Base-by-base conservation (phyloP, 495 filamentous ascomycete genomes). In the Aspergillus indologenus region DNA sequence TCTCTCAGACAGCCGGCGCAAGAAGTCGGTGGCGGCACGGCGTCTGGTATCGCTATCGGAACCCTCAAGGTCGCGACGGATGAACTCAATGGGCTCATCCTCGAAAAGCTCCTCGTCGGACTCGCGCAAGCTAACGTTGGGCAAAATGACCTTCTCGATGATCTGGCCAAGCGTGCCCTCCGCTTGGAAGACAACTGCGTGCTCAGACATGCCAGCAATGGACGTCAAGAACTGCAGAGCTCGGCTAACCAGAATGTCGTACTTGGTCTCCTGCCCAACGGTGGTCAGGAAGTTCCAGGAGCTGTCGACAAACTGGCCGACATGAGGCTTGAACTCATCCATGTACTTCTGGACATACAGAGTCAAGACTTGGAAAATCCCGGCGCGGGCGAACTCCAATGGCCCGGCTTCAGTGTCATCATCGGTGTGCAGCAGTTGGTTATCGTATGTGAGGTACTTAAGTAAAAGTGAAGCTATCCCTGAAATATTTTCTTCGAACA, bases 81-180 rank as follows among this genome's bases (percentile, higher is more conserved):
- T 98, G 72, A 96, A 99, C 69, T 99, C 95, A 68, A 99, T 97
- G 3, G 95, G 95, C 70, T 99, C 95, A 65, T 99, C 95, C 68
- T 98, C 95, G 63, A 98, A 96, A 40, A 96, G 79, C 68, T 99
- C 95, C 59, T 96, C 85, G 58, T 99, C 95, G 2, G 92, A 90
- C 61, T 95, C 91, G 45, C 95, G 84, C 21, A 99, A 80, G 14
- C 85, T 86, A 53, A 98, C 85, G 62, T 97, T 99, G 34, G 95
- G 95, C 54, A 99, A 74, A 47, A 99, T 86, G 23, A 97, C 95
- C 75, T 95, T 95, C 71, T 97, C 90, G 34, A 96, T 87, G 22
- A 99, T 88, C 65, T 96, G 87, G 22, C 81, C 78, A 54, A 97
- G 73, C 2, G 87, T 86, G 17, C 77, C 79, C 59, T 89, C 84